A percentile compares a stretch with the other conserved stretches of the same genome.
Evolutionary conservation across 106 monocot species (phyloP).

Genomic region (Apostasia shenzhenica): DNA sequence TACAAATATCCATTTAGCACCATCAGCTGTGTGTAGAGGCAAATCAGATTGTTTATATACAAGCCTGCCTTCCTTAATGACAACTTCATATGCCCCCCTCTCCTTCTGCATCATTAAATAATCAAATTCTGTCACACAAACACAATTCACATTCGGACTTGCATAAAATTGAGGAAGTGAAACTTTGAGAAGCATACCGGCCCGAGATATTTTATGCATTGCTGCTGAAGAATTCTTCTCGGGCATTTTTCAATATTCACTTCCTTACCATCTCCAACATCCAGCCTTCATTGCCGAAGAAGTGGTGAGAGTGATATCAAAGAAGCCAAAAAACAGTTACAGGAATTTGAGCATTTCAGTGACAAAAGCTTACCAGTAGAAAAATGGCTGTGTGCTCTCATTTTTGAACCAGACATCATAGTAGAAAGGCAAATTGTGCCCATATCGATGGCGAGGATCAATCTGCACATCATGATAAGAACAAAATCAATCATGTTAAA

Average conservation of each 20-base stretch:
- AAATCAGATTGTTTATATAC: slow-evolving; percentile 35
- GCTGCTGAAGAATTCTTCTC: slow-evolving; percentile 45
- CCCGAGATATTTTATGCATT: slow-evolving; percentile 69
- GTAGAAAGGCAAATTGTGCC: slow-evolving; percentile 59
- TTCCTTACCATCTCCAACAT: slow-evolving; percentile 70
- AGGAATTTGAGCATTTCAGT: neutral
- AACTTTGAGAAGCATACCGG: slow-evolving; percentile 23
- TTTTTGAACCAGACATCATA: slow-evolving; percentile 61
- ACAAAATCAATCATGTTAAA: neutral
- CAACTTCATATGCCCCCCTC: slow-evolving; percentile 65
- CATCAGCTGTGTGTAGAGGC: slow-evolving; percentile 55
- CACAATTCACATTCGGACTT: neutral
- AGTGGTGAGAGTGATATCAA: neutral
- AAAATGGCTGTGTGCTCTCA: slow-evolving; percentile 55
- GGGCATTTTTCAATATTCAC: slow-evolving; percentile 55
- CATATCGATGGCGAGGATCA: slow-evolving; percentile 76
- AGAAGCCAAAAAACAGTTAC: neutral
- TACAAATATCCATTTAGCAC: slow-evolving; percentile 87
- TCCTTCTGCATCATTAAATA: slow-evolving; percentile 49
- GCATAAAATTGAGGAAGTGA: neutral
- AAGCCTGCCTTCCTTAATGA: slow-evolving; percentile 46
- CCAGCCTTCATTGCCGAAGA: slow-evolving; percentile 39
- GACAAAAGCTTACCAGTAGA: slow-evolving; percentile 44
- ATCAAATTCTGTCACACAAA: neutral
- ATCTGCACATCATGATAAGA: slow-evolving; percentile 30